phyloP scores from a whole-genome alignment of 345 rosid species.

The Pistacia atlantica region DNA sequence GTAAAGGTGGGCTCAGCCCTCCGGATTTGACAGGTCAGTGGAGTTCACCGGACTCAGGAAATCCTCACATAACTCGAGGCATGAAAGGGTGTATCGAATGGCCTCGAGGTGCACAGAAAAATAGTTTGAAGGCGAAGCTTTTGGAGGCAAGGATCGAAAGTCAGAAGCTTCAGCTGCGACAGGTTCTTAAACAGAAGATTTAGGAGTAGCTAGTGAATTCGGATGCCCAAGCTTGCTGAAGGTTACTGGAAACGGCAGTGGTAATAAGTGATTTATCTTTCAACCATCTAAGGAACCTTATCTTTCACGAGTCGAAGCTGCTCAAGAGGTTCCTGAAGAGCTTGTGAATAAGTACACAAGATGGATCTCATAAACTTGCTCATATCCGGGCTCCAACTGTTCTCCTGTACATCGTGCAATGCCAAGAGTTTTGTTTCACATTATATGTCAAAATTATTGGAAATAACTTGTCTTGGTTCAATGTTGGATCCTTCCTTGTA shows the following conservation, averaged over 20 bases:
- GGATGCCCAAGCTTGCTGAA: constrained; percentile 16
- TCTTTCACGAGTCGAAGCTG: constrained; percentile 15
- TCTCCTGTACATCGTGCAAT: too few species aligned
- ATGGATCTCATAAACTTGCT: neutral
- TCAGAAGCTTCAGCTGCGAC: constrained; percentile 83
- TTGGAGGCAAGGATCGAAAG: constrained; percentile 86
- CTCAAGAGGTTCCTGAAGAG: constrained; percentile 12
- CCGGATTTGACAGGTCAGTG: constrained; percentile 66
- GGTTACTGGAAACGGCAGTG: constrained; percentile 17
- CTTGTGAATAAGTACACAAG: constrained; percentile 11
- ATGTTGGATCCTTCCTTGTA: too few species aligned
- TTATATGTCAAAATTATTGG: too few species aligned
- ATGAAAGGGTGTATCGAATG: constrained; percentile 99
- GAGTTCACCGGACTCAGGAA: constrained; percentile 80
- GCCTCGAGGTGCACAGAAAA: constrained; percentile 81
- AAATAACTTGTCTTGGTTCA: too few species aligned
- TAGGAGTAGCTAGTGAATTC: constrained; percentile 31
- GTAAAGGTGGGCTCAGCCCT: constrained; percentile 65
- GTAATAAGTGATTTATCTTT: constrained; percentile 5
- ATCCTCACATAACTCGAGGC: constrained; percentile 69
- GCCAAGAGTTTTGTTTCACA: too few species aligned
- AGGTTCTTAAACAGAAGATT: constrained; percentile 88
- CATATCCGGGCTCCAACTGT: too few species aligned
- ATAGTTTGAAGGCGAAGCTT: constrained; percentile 89
- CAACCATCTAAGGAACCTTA: neutral